Evolutionary conservation across 1,284 basidiomycete genomes (phyloP).

Genomic region (Neotropicomus parvogracilis): DNA sequence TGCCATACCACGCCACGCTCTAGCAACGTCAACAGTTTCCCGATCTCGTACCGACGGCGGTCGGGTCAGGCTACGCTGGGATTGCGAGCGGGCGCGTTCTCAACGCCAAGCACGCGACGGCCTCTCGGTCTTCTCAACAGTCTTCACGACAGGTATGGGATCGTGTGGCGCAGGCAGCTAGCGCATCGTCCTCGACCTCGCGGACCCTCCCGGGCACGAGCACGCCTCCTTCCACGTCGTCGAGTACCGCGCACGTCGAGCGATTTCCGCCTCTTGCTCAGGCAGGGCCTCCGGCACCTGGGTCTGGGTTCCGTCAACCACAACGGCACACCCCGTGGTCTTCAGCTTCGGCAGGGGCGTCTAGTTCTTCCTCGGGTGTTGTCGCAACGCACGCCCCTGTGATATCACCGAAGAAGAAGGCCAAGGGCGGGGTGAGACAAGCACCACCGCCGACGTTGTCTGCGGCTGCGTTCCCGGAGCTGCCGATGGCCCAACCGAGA

Average conservation of each 20-base stretch:
- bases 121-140: slow-evolving; percentile 52
- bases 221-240: slow-evolving; percentile 16
- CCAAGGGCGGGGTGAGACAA: slow-evolving; percentile 2
- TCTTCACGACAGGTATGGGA: slow-evolving; percentile 75
- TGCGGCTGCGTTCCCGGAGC: slow-evolving; percentile 65
- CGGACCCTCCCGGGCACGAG: slow-evolving; percentile 16
- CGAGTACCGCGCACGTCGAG: slow-evolving; percentile 25
- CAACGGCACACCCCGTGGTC: slow-evolving; percentile 60
- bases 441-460: slow-evolving; percentile 45
- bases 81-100: slow-evolving; percentile 79
- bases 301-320: slow-evolving; percentile 29
- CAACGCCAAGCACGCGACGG: slow-evolving; percentile 76
- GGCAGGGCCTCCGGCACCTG: slow-evolving; percentile 25
- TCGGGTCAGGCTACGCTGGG: slow-evolving; percentile 68
- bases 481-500: slow-evolving; percentile 48
- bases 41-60: slow-evolving; percentile 60
- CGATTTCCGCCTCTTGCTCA: slow-evolving; percentile 51
- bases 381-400: background rate
- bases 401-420: slow-evolving; percentile 18
- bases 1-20: background rate
- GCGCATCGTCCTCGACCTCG: slow-evolving; percentile 51
- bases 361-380: slow-evolving; percentile 8
- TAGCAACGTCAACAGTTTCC: slow-evolving; percentile 85
- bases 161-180: slow-evolving; percentile 82
- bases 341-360: slow-evolving; percentile 22